A percentile compares a stretch with the other conserved stretches of the same genome.
phyloP scores from a whole-genome alignment of 1,284 basidiomycete species.

The Sporisorium exsertum region DNA sequence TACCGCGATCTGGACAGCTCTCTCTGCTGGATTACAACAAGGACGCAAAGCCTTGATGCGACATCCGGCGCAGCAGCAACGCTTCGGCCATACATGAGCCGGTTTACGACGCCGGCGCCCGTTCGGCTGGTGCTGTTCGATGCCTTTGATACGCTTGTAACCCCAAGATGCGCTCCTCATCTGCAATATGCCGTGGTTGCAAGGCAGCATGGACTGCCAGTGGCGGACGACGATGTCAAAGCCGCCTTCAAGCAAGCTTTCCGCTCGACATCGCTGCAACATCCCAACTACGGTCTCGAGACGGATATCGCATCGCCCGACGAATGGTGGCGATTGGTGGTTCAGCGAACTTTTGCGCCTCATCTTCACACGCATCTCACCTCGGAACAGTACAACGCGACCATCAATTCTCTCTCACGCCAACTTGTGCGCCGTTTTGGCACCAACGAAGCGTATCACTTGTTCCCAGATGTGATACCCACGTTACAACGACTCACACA shows the following conservation, averaged over 20 bases:
- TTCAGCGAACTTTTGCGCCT: slow-evolving; percentile 45
- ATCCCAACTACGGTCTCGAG: slow-evolving; percentile 52
- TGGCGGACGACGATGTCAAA: slow-evolving; percentile 30
- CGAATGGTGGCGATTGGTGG: slow-evolving; percentile 53
- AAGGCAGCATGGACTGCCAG: slow-evolving; percentile 21
- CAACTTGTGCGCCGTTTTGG: slow-evolving; percentile 46
- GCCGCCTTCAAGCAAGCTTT: slow-evolving; percentile 50
- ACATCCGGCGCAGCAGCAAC: not conserved
- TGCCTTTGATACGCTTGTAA: slow-evolving; percentile 57
- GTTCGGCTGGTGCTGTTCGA: slow-evolving; percentile 52
- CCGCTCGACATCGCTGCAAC: slow-evolving; percentile 19
- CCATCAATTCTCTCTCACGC: slow-evolving; percentile 15
- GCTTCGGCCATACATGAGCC: slow-evolving; percentile 10
- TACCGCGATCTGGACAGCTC: not conserved
- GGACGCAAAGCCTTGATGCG: not conserved
- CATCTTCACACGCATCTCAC: slow-evolving; percentile 12
- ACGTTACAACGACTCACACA: slow-evolving; percentile 18
- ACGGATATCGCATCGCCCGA: slow-evolving; percentile 42
- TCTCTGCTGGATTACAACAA: not conserved
- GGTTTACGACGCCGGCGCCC: slow-evolving; percentile 15
- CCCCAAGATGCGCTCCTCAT: slow-evolving; percentile 42
- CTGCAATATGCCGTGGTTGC: slow-evolving; percentile 49
- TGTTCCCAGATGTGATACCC: slow-evolving; percentile 49
- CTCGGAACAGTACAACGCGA: slow-evolving; percentile 5
- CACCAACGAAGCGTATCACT: slow-evolving; percentile 35